Conservation (phyloP, 1,284 basidiomycete genomes). For the Ganoderma lucidum region DNA sequence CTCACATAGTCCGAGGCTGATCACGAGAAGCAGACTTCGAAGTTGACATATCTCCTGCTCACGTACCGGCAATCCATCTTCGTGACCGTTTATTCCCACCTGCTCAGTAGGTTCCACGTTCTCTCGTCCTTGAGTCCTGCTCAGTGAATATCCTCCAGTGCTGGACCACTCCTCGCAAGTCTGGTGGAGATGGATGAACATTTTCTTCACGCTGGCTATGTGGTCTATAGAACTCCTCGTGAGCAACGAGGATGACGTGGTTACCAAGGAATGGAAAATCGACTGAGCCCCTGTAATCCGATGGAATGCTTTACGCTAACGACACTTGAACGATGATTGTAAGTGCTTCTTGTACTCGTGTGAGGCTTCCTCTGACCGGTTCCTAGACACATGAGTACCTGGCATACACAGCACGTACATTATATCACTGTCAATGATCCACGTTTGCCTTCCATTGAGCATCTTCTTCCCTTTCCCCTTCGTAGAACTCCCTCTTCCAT, state of each 20-base stretch:
- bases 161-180: conserved; percentile 86
- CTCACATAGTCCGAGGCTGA: conserved; percentile 6
- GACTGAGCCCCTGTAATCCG: conserved; percentile 51
- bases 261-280: conserved; percentile 79
- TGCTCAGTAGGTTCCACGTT: conserved; percentile 63
- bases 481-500: conserved; percentile 91
- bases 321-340: conserved; percentile 13
- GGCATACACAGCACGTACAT: conserved; percentile 7
- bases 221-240: conserved; percentile 85
- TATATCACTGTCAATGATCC: conserved; percentile 24
- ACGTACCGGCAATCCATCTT: conserved; percentile 85
- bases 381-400: conserved; percentile 13
- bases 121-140: neutral
- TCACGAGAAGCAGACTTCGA: conserved; percentile 64
- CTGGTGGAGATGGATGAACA: conserved; percentile 91
- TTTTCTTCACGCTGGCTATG: conserved; percentile 82
- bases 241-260: conserved; percentile 77
- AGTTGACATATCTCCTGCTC: conserved; percentile 73
- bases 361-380: neutral
- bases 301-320: neutral
- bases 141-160: conserved; percentile 50
- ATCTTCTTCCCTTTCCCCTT: conserved; percentile 63
- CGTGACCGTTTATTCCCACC: conserved; percentile 85
- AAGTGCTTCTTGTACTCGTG: neutral
- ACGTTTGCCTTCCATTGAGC: conserved; percentile 82